Percentiles rank a stretch among this genome's conserved stretches.
Conservation (phyloP, 139 green algal genomes). For the Chlamydomonas schloesseri region DNA sequence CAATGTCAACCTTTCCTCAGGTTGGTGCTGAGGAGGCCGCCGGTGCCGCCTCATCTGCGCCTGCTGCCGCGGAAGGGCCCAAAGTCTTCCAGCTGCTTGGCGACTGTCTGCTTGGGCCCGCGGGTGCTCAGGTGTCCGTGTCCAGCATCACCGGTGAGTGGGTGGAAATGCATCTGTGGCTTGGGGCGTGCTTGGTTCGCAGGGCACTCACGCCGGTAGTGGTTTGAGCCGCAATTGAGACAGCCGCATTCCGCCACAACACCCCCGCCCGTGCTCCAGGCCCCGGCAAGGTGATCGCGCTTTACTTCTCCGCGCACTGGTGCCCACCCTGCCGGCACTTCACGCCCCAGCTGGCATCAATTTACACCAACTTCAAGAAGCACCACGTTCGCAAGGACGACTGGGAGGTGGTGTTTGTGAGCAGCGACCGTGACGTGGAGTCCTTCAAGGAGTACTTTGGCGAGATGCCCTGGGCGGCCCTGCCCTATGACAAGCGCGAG, state of each 20-base stretch:
- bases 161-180: too few relatives aligned
- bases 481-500: constrained; percentile 26
- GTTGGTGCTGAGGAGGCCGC: not conserved
- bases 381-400: too few relatives aligned
- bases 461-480: constrained; percentile 43
- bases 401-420: constrained; percentile 45
- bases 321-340: constrained; percentile 45
- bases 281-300: constrained; percentile 25
- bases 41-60: too few relatives aligned
- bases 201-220: too few relatives aligned
- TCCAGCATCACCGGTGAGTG: constrained; percentile 36
- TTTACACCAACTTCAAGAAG: constrained; percentile 43
- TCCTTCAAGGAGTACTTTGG: constrained; percentile 44
- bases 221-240: too few relatives aligned
- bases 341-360: constrained; percentile 32
- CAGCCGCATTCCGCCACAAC: too few relatives aligned
- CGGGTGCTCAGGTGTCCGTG: not conserved
- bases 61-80: not conserved
- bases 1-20: constrained; percentile 6
- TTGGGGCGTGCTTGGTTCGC: too few relatives aligned
- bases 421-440: constrained; percentile 31
- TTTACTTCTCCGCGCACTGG: constrained; percentile 45
- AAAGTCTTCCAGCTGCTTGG: constrained; percentile 11
- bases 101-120: not conserved
- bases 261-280: too few relatives aligned